Evolutionary conservation across 495 filamentous ascomycete genomes (phyloP).

Genomic region (Chaetomidium leptoderma): DNA sequence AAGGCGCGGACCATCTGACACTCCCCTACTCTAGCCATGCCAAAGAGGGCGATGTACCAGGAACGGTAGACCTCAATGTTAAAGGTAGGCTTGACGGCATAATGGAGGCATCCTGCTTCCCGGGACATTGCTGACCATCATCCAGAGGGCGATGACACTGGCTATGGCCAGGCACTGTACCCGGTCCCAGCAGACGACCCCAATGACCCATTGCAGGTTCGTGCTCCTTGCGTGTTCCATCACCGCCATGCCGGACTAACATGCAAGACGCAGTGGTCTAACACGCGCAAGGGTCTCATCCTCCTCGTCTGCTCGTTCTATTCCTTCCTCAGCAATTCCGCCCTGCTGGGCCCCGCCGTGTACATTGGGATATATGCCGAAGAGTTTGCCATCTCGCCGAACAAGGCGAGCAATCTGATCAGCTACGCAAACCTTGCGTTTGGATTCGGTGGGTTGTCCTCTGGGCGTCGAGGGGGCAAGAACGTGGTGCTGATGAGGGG

Average conservation of each 20-base stretch:
- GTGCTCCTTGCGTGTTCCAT: not conserved
- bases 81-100: not conserved
- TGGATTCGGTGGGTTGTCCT: constrained; percentile 49
- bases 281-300: constrained; percentile 57
- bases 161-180: constrained; percentile 58
- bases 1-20: too few relatives aligned
- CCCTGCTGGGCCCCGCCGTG: constrained; percentile 54
- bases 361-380: constrained; percentile 56
- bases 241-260: constrained; percentile 7
- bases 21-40: not conserved
- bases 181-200: constrained; percentile 60
- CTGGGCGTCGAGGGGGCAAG: too few relatives aligned
- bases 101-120: not conserved
- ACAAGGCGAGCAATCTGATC: constrained; percentile 52
- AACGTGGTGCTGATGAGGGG: not conserved
- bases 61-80: not conserved
- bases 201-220: constrained; percentile 54
- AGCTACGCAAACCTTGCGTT: constrained; percentile 62
- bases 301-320: constrained; percentile 55
- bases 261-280: constrained; percentile 47
- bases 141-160: constrained; percentile 58
- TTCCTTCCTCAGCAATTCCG: constrained; percentile 58
- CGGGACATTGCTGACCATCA: not conserved
- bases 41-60: not conserved
- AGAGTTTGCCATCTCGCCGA: constrained; percentile 50